A percentile compares a stretch with the other conserved stretches of the same genome.
Conservation (phyloP, 768 basidiomycete species). For the Leccinum ochraceum region DNA sequence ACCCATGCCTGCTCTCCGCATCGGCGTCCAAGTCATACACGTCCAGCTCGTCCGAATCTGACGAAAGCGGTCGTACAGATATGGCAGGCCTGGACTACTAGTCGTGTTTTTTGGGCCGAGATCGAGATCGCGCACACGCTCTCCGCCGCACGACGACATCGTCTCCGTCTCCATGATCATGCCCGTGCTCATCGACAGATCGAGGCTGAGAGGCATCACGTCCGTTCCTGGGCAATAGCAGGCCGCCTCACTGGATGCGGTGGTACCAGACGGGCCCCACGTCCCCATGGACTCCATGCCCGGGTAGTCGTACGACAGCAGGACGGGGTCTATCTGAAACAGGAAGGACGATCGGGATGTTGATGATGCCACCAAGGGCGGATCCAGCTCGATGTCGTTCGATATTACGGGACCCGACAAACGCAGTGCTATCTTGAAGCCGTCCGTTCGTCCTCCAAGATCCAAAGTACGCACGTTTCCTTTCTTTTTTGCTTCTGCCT, state of each 20-base stretch:
- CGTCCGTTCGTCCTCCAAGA: not conserved
- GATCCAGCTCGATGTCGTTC: not conserved
- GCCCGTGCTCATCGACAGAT: not conserved
- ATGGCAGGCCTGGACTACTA: not conserved
- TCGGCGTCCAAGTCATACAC: not conserved
- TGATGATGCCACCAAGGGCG: not conserved
- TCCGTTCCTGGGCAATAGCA: not conserved
- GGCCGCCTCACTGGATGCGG: not conserved
- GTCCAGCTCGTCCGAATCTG: not conserved
- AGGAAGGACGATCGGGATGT: not conserved
- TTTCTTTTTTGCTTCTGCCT: constrained; percentile 3
- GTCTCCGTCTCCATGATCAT: not conserved
- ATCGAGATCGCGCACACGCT: not conserved
- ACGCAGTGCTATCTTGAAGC: constrained; percentile 11
- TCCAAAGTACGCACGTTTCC: not conserved
- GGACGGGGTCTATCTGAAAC: constrained; percentile 30
- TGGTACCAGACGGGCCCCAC: no score
- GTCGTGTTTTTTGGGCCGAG: not conserved
- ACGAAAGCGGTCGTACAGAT: not conserved
- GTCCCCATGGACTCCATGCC: not conserved
- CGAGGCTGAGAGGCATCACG: not conserved
- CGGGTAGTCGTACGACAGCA: constrained; percentile 23
- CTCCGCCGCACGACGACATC: not conserved
- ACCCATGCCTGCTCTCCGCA: not conserved
- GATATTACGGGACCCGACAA: constrained; percentile 14